These are phyloP conservation scores for Mallotus nudiflorus DNA, from an alignment of 345 rosid species.

Conservation along the genomic window DNA sequence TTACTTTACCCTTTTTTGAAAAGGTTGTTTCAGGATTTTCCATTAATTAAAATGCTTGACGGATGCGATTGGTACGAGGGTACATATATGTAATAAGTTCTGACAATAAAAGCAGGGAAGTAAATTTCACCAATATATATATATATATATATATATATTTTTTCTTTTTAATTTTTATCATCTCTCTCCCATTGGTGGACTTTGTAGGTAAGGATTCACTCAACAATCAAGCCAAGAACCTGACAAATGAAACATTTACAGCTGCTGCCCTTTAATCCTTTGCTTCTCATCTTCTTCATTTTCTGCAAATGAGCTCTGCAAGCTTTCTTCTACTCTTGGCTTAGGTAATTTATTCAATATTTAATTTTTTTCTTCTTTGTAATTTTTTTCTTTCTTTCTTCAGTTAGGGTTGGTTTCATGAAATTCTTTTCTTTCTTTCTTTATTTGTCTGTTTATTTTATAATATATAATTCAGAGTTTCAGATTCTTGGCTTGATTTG, in stretches of 20 bases:
- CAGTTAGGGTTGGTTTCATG: background rate
- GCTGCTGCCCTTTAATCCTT: no score
- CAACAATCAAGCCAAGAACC: background rate
- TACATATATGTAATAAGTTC: no score
- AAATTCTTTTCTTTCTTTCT: slow-evolving; percentile 7
- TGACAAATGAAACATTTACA: no score
- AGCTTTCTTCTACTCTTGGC: background rate
- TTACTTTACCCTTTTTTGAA: no score
- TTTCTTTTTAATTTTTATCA: no score
- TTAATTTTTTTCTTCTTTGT: background rate
- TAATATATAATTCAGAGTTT: background rate
- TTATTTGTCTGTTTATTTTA: background rate
- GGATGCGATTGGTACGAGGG: no score
- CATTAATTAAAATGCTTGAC: no score
- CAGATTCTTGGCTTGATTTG: slow-evolving; percentile 6
- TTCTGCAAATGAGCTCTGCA: background rate
- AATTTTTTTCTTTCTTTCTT: no score
- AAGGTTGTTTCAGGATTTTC: no score
- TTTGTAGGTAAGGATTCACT: background rate
- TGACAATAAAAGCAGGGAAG: no score
- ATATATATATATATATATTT: no score
- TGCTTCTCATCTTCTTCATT: background rate
- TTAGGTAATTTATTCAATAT: background rate
- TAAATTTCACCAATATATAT: no score
- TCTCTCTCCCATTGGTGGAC: background rate